These are phyloP conservation scores for Trypanosoma cruzi DNA, from an alignment of 208 protist species.

Conservation along the genomic window DNA sequence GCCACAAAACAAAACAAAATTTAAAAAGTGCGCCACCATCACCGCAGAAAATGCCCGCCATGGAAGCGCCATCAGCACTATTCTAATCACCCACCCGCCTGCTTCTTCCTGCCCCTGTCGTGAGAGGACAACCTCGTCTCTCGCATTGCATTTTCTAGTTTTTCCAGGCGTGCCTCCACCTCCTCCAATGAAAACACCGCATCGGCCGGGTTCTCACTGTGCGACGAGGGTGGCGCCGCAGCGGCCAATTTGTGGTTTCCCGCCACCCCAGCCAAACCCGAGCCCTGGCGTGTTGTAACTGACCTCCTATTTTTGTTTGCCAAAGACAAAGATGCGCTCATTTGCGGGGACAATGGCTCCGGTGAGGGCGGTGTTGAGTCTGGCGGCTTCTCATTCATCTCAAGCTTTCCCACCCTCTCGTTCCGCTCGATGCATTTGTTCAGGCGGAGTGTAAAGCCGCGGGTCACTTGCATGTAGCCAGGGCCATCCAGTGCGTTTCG, in stretches of 20 bases:
- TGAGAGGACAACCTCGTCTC: conserved; percentile 5
- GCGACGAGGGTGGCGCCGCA: conserved; percentile 10
- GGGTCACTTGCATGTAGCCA: conserved; percentile 54
- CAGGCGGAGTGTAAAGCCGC: conserved; percentile 57
- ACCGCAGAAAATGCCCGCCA: not conserved
- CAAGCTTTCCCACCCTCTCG: not conserved
- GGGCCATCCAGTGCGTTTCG: conserved; percentile 43
- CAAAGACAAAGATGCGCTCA: conserved; percentile 1
- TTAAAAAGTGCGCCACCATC: too few relatives aligned
- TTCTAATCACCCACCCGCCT: not conserved
- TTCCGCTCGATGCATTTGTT: conserved; percentile 42
- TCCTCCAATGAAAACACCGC: conserved; percentile 52
- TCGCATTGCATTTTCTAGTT: conserved; percentile 34
- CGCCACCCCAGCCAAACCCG: not conserved
- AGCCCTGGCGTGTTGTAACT: too few relatives aligned
- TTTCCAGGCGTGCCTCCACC: conserved; percentile 58
- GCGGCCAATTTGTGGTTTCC: not conserved
- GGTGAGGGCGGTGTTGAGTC: not conserved
- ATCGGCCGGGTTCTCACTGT: conserved; percentile 26
- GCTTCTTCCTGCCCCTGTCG: conserved; percentile 23
- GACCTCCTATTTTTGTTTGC: not conserved
- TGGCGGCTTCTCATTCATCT: not conserved
- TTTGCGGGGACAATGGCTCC: not conserved
- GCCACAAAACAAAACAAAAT: too few relatives aligned
- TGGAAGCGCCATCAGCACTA: not conserved